Evolutionary conservation across 2,329 filamentous ascomycete genomes (phyloP).

Genomic region (Fusarium sambucinum): DNA sequence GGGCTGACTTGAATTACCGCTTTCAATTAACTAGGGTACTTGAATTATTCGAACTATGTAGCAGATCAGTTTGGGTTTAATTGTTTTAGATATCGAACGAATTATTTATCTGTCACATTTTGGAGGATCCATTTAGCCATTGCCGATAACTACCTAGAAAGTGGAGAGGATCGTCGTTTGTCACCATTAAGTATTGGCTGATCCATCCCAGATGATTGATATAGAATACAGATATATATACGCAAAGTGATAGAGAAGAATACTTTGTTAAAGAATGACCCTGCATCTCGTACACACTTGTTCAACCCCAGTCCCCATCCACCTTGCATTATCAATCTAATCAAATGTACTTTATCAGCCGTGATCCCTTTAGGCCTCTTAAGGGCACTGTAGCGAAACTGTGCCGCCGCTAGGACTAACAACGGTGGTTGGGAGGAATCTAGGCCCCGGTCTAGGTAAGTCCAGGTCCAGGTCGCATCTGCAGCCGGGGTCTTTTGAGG

Average conservation of each 20-base stretch:
- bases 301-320: neutral
- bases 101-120: neutral
- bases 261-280: neutral
- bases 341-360: neutral
- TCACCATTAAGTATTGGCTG: neutral
- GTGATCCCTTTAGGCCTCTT: neutral
- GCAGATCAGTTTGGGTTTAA: too few relatives aligned
- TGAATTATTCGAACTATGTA: neutral
- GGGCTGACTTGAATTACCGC: neutral
- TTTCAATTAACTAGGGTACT: neutral
- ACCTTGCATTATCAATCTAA: slow-evolving; percentile 21
- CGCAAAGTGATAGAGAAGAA: too few relatives aligned
- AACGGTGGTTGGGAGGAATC: slow-evolving; percentile 15
- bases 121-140: neutral
- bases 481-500: slow-evolving; percentile 17
- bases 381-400: neutral
- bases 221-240: too few relatives aligned
- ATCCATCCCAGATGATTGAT: neutral
- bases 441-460: neutral
- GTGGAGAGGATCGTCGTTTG: slow-evolving; percentile 1
- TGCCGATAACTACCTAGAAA: neutral
- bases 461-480: neutral
- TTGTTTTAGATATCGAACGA: neutral
- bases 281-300: slow-evolving; percentile 4
- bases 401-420: slow-evolving; percentile 16